A percentile compares a stretch with the other conserved stretches of the same genome.
These are phyloP conservation scores for Pseudogymnoascus sp. DNA, from an alignment of 2,329 filamentous ascomycete species.

Conservation along the genomic window DNA sequence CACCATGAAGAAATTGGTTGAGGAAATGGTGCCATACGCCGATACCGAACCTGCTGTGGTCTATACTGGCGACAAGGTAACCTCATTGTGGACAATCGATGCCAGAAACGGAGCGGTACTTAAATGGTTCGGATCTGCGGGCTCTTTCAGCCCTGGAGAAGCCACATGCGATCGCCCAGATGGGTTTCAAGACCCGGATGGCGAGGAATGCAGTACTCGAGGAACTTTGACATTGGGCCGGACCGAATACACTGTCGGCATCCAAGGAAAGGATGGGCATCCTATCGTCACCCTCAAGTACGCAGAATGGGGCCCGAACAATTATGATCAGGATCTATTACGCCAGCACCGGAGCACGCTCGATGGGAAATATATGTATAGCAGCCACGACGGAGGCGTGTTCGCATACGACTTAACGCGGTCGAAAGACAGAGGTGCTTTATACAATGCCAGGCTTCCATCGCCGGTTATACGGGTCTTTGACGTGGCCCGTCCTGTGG, in stretches of 20 bases:
- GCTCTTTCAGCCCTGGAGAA: constrained; percentile 39
- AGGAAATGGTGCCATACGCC: constrained; percentile 70
- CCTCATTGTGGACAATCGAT: constrained; percentile 80
- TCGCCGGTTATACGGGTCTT: constrained; percentile 83
- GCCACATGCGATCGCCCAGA: constrained; percentile 53
- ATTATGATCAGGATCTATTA: constrained; percentile 78
- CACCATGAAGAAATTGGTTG: constrained; percentile 82
- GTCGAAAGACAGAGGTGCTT: constrained; percentile 31
- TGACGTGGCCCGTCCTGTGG: constrained; percentile 71
- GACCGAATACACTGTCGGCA: constrained; percentile 82
- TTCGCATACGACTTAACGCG: constrained; percentile 68
- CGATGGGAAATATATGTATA: constrained; percentile 84
- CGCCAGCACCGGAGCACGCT: constrained; percentile 72
- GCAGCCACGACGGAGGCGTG: constrained; percentile 74
- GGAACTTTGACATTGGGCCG: constrained; percentile 78
- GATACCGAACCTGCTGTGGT: constrained; percentile 70
- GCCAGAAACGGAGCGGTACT: constrained; percentile 75
- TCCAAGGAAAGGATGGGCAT: constrained; percentile 68
- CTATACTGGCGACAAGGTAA: constrained; percentile 88
- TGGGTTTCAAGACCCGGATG: constrained; percentile 47
- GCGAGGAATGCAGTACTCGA: constrained; percentile 69
- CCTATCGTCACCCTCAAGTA: constrained; percentile 85
- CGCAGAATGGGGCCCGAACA: constrained; percentile 92
- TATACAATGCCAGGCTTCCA: constrained; percentile 62
- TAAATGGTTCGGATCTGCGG: constrained; percentile 74